These are phyloP conservation scores for Echinochloa phyllopogon DNA, from an alignment of 176 grass and related monocot species.

Conservation along the genomic window DNA sequence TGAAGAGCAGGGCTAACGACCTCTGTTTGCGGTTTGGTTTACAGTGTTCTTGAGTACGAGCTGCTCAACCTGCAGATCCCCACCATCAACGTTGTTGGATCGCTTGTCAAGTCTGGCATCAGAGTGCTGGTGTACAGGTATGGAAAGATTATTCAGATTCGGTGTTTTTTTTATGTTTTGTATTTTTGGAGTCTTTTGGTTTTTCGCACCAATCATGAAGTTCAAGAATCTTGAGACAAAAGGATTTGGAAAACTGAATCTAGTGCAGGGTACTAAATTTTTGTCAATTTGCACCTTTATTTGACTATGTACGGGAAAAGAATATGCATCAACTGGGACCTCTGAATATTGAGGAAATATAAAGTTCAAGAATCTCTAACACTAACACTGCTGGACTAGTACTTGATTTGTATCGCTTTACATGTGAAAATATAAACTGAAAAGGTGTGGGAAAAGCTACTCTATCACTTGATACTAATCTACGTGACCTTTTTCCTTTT, in stretches of 20 bases:
- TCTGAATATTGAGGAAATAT: slow-evolving; percentile 13
- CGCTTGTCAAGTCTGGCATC: slow-evolving; percentile 73
- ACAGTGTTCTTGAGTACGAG: slow-evolving; percentile 91
- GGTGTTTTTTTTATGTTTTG: neutral
- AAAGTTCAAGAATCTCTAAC: slow-evolving; percentile 13
- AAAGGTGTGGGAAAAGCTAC: neutral
- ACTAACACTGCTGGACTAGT: slow-evolving; percentile 8
- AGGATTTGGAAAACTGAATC: slow-evolving; percentile 3
- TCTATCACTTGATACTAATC: slow-evolving; percentile 26
- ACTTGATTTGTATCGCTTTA: slow-evolving; percentile 10
- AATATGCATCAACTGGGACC: slow-evolving; percentile 15
- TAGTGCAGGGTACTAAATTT: slow-evolving; percentile 6
- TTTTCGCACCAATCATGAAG: slow-evolving; percentile 1
- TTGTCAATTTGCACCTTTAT: slow-evolving; percentile 23
- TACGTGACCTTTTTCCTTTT: neutral
- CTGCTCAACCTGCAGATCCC: slow-evolving; percentile 93
- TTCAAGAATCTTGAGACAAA: slow-evolving; percentile 22
- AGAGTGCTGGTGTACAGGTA: slow-evolving; percentile 96
- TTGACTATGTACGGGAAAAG: neutral
- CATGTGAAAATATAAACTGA: slow-evolving; percentile 12
- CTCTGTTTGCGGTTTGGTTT: slow-evolving; percentile 12
- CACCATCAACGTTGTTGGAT: slow-evolving; percentile 74
- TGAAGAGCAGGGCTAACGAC: neutral
- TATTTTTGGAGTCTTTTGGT: neutral
- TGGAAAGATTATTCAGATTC: neutral